Conservation (phyloP, 2,329 filamentous ascomycete species). For the Claviceps africana region DNA sequence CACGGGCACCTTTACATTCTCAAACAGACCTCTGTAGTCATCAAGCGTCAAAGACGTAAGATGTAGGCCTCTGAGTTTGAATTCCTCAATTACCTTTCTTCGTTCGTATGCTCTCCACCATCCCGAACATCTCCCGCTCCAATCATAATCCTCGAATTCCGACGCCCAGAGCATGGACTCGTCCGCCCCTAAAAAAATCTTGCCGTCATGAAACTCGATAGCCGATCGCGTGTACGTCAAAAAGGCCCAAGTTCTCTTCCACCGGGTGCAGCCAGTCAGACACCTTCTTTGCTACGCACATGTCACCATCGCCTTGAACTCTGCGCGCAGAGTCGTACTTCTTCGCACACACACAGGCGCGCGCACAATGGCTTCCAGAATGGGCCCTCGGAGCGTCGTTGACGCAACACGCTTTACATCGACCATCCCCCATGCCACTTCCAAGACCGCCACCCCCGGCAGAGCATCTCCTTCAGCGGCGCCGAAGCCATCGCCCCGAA, state of each 20-base stretch:
- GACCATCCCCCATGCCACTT: conserved; percentile 47
- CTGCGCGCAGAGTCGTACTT: too few species aligned
- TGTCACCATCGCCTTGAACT: too few species aligned
- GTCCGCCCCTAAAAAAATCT: conserved; percentile 20
- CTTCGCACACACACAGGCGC: conserved; percentile 5
- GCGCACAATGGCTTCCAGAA: conserved; percentile 25
- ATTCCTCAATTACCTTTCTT: too few species aligned
- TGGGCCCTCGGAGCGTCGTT: conserved; percentile 52
- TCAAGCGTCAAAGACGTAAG: neutral
- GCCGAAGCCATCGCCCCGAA: conserved; percentile 16
- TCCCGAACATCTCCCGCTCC: conserved; percentile 23
- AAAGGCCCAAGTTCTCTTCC: too few species aligned
- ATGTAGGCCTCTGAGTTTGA: neutral
- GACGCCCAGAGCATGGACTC: conserved; percentile 5
- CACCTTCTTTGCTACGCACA: too few species aligned
- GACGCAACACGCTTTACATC: conserved; percentile 62
- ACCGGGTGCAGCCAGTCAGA: too few species aligned
- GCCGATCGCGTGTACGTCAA: neutral
- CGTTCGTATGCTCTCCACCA: neutral
- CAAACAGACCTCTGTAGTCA: too few species aligned
- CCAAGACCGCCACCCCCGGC: conserved; percentile 36
- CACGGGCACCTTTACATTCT: too few species aligned
- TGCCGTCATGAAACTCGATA: neutral
- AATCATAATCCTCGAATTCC: conserved; percentile 20
- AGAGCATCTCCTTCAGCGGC: conserved; percentile 9